A percentile compares a stretch with the other conserved stretches of the same genome.
These are phyloP conservation scores for Entrophospora sp. DNA, from an alignment of 192 early-diverging fungal species.

Conservation along the genomic window DNA sequence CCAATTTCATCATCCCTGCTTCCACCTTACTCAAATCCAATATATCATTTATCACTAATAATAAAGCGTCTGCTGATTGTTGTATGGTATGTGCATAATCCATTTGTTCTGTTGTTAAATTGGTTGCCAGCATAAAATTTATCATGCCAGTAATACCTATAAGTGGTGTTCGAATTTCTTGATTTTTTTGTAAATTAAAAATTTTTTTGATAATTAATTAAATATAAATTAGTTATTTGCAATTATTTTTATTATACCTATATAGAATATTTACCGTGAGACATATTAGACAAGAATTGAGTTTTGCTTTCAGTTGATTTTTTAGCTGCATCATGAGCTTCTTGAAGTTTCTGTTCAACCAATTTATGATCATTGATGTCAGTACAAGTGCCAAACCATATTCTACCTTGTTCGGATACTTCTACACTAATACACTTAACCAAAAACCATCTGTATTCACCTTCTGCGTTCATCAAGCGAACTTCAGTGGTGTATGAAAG, in stretches of 20 bases:
- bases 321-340: conserved; percentile 49
- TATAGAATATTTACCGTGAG: conserved; percentile 33
- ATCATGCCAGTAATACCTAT: conserved; percentile 74
- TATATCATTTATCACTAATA: conserved; percentile 78
- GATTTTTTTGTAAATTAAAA: background rate
- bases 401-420: conserved; percentile 33
- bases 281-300: conserved; percentile 53
- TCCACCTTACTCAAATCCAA: conserved; percentile 78
- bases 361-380: conserved; percentile 54
- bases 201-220: background rate
- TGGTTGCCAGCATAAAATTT: conserved; percentile 63
- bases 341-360: conserved; percentile 46
- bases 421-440: conserved; percentile 51
- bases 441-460: conserved; percentile 43
- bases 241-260: background rate
- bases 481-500: conserved; percentile 38
- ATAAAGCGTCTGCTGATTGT: conserved; percentile 61
- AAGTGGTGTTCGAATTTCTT: conserved; percentile 74
- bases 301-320: conserved; percentile 55
- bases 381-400: conserved; percentile 54
- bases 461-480: conserved; percentile 33
- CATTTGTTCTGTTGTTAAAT: conserved; percentile 67
- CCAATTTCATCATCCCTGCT: conserved; percentile 74
- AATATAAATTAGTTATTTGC: background rate
- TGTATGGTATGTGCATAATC: conserved; percentile 74